Evolutionary conservation across 495 filamentous ascomycete species (phyloP).

Genomic region (Haplographium delicatum): DNA sequence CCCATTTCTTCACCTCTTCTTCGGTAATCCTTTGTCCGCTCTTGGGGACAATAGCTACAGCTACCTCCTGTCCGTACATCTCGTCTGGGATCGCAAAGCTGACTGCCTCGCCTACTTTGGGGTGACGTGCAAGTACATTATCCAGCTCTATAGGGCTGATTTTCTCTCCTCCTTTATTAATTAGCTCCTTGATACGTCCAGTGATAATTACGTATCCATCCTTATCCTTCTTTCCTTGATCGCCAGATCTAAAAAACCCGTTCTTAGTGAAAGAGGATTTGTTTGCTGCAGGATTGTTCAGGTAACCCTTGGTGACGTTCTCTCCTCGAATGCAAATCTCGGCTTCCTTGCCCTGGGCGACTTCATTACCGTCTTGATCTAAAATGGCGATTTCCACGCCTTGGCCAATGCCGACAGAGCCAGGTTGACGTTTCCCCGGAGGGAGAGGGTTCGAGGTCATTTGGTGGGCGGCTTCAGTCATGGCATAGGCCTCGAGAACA

Average conservation of each 20-base stretch:
- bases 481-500: slow-evolving; percentile 84
- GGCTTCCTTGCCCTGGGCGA: slow-evolving; percentile 59
- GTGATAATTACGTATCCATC: slow-evolving; percentile 74
- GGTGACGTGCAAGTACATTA: slow-evolving; percentile 65
- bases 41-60: slow-evolving; percentile 71
- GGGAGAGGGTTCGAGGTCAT: slow-evolving; percentile 86
- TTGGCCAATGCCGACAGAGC: slow-evolving; percentile 73
- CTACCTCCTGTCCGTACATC: slow-evolving; percentile 77
- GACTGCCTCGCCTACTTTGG: slow-evolving; percentile 68
- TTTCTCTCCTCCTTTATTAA: slow-evolving; percentile 81
- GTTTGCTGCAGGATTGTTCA: slow-evolving; percentile 75
- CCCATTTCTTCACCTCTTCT: slow-evolving; percentile 60
- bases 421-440: slow-evolving; percentile 64
- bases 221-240: slow-evolving; percentile 70
- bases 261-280: slow-evolving; percentile 57
- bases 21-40: slow-evolving; percentile 43
- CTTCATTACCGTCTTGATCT: slow-evolving; percentile 53
- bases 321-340: slow-evolving; percentile 76
- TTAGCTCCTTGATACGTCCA: slow-evolving; percentile 77
- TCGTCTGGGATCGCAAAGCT: slow-evolving; percentile 74
- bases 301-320: slow-evolving; percentile 78
- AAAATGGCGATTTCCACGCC: slow-evolving; percentile 77
- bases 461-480: slow-evolving; percentile 87
- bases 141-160: slow-evolving; percentile 82
- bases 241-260: slow-evolving; percentile 80